phyloP scores from a whole-genome alignment of 805 yeast species.

The Starmerella kuoi region DNA sequence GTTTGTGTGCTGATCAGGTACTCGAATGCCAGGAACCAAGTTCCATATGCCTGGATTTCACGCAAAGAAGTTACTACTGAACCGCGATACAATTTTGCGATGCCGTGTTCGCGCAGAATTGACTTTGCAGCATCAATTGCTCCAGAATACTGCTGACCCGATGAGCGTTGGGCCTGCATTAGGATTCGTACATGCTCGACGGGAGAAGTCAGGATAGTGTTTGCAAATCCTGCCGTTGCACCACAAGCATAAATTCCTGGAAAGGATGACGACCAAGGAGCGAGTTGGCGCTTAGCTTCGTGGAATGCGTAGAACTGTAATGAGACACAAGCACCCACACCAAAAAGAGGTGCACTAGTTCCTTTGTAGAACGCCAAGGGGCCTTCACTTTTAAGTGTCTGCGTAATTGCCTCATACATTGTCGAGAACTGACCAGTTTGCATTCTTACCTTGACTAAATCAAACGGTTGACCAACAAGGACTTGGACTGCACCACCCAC shows the following conservation, averaged over 20 bases:
- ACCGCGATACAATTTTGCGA: constrained; percentile 45
- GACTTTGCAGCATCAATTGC: constrained; percentile 36
- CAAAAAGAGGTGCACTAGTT: constrained; percentile 55
- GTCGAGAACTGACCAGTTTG: constrained; percentile 55
- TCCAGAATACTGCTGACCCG: constrained; percentile 30
- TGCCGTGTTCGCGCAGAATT: constrained; percentile 36
- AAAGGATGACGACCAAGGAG: constrained; percentile 27
- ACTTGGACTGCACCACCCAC: constrained; percentile 47
- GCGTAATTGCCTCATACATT: constrained; percentile 40
- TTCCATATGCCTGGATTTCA: constrained; percentile 63
- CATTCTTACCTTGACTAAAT: constrained; percentile 54
- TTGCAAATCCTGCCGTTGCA: constrained; percentile 54
- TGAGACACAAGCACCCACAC: constrained; percentile 60
- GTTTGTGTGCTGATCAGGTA: constrained; percentile 33
- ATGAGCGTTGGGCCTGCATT: constrained; percentile 39
- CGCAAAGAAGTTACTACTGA: constrained; percentile 41
- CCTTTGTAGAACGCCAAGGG: constrained; percentile 53
- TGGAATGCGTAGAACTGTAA: constrained; percentile 61
- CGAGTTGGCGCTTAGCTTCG: constrained; percentile 49
- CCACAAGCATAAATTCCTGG: constrained; percentile 52
- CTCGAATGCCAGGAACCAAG: constrained; percentile 61
- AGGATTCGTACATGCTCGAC: constrained; percentile 56
- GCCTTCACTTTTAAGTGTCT: constrained; percentile 49
- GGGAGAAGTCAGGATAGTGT: constrained; percentile 50
- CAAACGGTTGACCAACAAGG: constrained; percentile 55